Base-by-base conservation (phyloP, 768 basidiomycete species). In the Lactarius quietus region DNA sequence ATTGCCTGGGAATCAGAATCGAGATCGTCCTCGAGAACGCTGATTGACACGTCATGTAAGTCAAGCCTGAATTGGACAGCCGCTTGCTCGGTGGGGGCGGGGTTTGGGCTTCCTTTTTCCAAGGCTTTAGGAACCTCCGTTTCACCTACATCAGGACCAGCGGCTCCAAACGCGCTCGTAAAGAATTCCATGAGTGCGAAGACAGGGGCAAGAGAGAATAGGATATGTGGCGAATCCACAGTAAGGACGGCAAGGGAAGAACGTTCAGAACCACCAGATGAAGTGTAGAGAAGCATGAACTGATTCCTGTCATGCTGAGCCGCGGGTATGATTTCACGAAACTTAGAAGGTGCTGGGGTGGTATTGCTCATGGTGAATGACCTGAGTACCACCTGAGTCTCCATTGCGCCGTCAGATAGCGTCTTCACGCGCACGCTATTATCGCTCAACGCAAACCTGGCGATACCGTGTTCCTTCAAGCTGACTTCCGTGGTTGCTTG, bases 291-390 rank as follows among this genome's bases (percentile, higher is more conserved):
- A 20, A 97, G 73, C 92, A 96, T 97, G 73, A 98, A 89, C 72
- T 97, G 93, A 65, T 95, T 95, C 58, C 91, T 81, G 65, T 88
- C 84, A 70, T 97, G 93, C 63, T 87, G 84, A 17, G 93, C 90
- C 6, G 94, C 88, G 15, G 97, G 96, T 66, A 99, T 92, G 63
- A 99, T 95, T 75, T 98, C 95, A 48, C 95, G 85, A 79, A 95
- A 98, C 71, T 84, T 88, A 29, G 93, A 90, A 55, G 80, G 80
- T 8, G 93, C 92, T 0, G 91, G 84, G 59, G 89, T 82, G 2
- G 88, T 98, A 73, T 96, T 95, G 74, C 84, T 87, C 81, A 98
- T 89, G 1, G 93, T 93, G 72, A 98, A 89, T 0, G 96, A 95
- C 70, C 87, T 86, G n/a, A 98, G 76, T 31, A 94, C 81, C 56